Percentiles rank a stretch among this genome's conserved stretches.
Conservation (phyloP, 2,329 filamentous ascomycete species). For the Fusarium mangiferae region DNA sequence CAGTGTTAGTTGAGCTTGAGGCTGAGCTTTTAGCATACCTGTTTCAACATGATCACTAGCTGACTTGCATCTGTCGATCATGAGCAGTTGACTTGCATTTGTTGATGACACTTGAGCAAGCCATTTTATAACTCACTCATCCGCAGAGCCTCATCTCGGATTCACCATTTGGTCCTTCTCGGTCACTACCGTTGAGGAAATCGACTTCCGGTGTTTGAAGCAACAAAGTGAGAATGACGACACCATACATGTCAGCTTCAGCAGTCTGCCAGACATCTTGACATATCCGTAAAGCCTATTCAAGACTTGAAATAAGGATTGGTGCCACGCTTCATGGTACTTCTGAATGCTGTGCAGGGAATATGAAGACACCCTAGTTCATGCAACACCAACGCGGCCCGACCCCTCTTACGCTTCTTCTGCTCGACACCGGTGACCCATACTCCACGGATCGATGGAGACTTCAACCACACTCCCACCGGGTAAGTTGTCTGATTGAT, state of each 20-base stretch:
- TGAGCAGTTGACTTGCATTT: neutral
- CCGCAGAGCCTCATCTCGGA: slow-evolving; percentile 36
- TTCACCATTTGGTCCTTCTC: slow-evolving; percentile 38
- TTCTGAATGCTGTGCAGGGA: slow-evolving; percentile 6
- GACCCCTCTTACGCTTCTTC: slow-evolving; percentile 19
- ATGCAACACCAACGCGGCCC: slow-evolving; percentile 22
- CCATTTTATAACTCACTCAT: slow-evolving; percentile 32
- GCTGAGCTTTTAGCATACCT: neutral
- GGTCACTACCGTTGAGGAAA: slow-evolving; percentile 6
- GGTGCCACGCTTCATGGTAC: slow-evolving; percentile 24
- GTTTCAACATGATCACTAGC: slow-evolving; percentile 14
- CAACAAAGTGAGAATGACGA: slow-evolving; percentile 29
- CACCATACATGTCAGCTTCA: slow-evolving; percentile 28
- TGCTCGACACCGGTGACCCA: slow-evolving; percentile 18
- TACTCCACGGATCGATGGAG: neutral
- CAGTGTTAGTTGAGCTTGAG: slow-evolving; percentile 7
- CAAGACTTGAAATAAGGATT: slow-evolving; percentile 1
- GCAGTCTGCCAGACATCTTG: slow-evolving; percentile 13
- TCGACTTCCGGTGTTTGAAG: neutral
- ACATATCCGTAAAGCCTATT: neutral
- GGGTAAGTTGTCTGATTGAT: slow-evolving; percentile 10
- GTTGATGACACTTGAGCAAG: neutral
- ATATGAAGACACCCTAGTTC: slow-evolving; percentile 16
- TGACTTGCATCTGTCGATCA: neutral
- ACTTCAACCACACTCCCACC: neutral